These are phyloP conservation scores for Pythium phragmitis DNA, from an alignment of 352 stramenopile species.

Conservation along the genomic window DNA sequence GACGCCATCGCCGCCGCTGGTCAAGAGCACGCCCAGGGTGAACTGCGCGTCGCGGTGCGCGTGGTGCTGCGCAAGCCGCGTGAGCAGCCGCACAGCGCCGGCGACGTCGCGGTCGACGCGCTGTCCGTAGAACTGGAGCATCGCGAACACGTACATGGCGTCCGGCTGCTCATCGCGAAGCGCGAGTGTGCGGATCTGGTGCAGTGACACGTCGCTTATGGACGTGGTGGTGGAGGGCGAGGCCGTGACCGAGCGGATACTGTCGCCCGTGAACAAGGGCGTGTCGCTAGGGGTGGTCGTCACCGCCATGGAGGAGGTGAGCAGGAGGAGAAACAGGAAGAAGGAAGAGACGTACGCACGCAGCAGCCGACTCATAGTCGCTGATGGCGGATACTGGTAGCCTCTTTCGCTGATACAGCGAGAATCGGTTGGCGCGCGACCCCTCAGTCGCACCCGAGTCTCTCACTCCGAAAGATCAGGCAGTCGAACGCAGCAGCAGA, in stretches of 20 bases:
- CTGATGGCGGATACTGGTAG: not conserved
- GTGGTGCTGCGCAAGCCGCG: slow-evolving; percentile 12
- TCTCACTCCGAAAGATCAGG: not conserved
- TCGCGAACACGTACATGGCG: slow-evolving; percentile 31
- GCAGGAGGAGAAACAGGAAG: not conserved
- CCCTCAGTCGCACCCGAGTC: not conserved
- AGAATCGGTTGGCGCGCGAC: not conserved
- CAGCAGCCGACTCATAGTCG: not conserved
- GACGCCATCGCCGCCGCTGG: slow-evolving; percentile 1
- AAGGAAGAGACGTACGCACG: not conserved
- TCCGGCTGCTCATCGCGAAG: slow-evolving; percentile 24
- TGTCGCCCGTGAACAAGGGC: slow-evolving; percentile 18
- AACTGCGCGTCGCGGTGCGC: slow-evolving; percentile 30
- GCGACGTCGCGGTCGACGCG: slow-evolving; percentile 22
- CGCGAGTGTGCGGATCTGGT: slow-evolving; percentile 21
- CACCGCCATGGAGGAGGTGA: not conserved
- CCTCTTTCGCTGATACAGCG: not conserved
- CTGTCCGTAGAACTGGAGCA: slow-evolving; percentile 33
- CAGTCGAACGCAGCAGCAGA: not conserved
- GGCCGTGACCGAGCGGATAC: slow-evolving; percentile 11
- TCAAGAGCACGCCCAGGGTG: slow-evolving; percentile 27
- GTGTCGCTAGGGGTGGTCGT: not conserved
- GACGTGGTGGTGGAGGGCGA: not conserved
- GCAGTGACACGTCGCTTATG: slow-evolving; percentile 14
- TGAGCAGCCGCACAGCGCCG: slow-evolving; percentile 21